A percentile compares a stretch with the other conserved stretches of the same genome.
These are phyloP conservation scores for Ceratocystis lukuohia DNA, from an alignment of 2,329 filamentous ascomycete genomes.

Conservation along the genomic window DNA sequence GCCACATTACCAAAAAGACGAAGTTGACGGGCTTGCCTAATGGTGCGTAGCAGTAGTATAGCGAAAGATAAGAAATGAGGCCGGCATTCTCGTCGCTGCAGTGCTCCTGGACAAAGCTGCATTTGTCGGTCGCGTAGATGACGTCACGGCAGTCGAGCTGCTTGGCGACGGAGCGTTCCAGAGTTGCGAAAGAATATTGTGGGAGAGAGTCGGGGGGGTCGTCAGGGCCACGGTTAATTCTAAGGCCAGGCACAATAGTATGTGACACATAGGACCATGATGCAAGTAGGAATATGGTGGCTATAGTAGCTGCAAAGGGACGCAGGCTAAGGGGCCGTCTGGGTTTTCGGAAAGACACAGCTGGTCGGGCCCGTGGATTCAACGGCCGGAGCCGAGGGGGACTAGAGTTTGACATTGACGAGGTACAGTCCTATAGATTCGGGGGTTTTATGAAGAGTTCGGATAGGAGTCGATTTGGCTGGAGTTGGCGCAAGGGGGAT, in stretches of 20 bases:
- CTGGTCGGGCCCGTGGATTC: not conserved
- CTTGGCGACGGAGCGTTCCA: not conserved
- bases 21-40: constrained; percentile 66
- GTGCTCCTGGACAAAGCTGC: constrained; percentile 68
- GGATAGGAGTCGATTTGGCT: not conserved
- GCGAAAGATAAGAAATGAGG: constrained; percentile 69
- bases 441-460: not conserved
- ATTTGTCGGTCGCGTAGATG: constrained; percentile 65
- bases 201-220: not conserved
- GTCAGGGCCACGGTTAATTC: not conserved
- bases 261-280: constrained; percentile 11
- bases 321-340: constrained; percentile 4
- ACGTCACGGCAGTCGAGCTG: constrained; percentile 58
- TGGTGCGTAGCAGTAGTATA: constrained; percentile 77
- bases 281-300: constrained; percentile 8
- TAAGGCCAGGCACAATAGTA: not conserved
- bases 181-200: not conserved
- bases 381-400: not conserved
- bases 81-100: constrained; percentile 85
- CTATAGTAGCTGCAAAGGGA: constrained; percentile 11
- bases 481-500: not conserved
- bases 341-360: not conserved
- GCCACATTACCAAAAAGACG: constrained; percentile 62
- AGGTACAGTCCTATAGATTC: not conserved
- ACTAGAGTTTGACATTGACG: not conserved